Conservation (phyloP, 257 asterid genomes). For the Lithospermum erythrorhizon region DNA sequence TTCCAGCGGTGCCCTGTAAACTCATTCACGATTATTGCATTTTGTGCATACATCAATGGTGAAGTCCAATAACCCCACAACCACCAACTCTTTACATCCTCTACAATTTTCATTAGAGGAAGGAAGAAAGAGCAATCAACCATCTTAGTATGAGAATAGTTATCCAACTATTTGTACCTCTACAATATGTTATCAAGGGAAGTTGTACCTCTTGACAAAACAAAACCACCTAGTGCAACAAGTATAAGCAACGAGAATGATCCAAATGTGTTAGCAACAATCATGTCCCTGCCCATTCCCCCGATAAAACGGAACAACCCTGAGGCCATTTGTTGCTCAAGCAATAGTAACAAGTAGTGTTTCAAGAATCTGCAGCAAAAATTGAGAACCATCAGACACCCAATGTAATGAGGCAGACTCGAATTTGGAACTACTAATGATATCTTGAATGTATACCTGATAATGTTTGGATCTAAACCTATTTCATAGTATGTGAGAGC, state of each 20-base stretch:
- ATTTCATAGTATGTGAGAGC: conserved; percentile 43
- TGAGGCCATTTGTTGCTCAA: conserved; percentile 36
- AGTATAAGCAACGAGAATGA: conserved; percentile 37
- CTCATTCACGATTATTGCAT: conserved; percentile 68
- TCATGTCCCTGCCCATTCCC: conserved; percentile 50
- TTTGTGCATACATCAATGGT: conserved; percentile 76
- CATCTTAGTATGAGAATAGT: background rate
- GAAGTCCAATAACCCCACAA: conserved; percentile 76
- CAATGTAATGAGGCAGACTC: background rate
- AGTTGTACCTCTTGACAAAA: conserved; percentile 52
- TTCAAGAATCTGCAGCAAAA: conserved; percentile 44
- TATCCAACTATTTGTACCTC: background rate
- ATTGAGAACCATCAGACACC: background rate
- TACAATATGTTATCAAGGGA: background rate
- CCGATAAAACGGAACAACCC: conserved; percentile 46
- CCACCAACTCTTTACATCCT: conserved; percentile 49
- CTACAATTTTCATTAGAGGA: conserved; percentile 16
- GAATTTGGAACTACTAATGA: background rate
- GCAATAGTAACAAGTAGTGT: conserved; percentile 38
- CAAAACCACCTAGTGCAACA: conserved; percentile 51
- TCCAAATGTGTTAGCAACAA: conserved; percentile 61
- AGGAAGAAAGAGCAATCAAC: conserved; percentile 3
- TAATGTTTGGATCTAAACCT: conserved; percentile 56
- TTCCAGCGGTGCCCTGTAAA: conserved; percentile 76
- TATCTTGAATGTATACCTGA: conserved; percentile 26